Conservation (phyloP, 2,329 filamentous ascomycete species). For the Aspergillus sp. region DNA sequence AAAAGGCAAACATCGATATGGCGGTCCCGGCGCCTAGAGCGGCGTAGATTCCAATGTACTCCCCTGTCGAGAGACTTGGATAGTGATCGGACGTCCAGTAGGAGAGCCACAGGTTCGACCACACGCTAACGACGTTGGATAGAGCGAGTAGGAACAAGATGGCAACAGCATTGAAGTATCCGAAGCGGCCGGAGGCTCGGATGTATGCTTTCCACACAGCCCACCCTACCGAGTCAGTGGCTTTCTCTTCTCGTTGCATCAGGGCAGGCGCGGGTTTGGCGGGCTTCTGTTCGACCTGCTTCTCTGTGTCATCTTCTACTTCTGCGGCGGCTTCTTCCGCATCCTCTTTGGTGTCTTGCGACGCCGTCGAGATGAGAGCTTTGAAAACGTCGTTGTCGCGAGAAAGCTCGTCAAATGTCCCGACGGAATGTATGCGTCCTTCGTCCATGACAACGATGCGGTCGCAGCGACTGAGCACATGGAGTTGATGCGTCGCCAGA, state of each 20-base stretch:
- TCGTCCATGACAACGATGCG: conserved; percentile 91
- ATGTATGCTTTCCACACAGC: conserved; percentile 77
- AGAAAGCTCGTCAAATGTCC: conserved; percentile 90
- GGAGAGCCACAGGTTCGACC: conserved; percentile 87
- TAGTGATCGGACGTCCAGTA: conserved; percentile 88
- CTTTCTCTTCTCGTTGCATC: conserved; percentile 56
- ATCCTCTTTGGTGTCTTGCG: conserved; percentile 55
- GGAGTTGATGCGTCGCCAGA: conserved; percentile 90
- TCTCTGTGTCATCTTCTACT: conserved; percentile 5
- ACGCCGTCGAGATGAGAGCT: conserved; percentile 76
- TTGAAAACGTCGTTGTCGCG: conserved; percentile 73
- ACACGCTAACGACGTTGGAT: conserved; percentile 80
- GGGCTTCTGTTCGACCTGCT: background rate
- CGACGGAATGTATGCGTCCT: conserved; percentile 78
- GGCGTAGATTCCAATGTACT: conserved; percentile 71
- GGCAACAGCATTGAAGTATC: conserved; percentile 59
- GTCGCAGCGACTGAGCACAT: conserved; percentile 87
- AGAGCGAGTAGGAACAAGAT: conserved; percentile 66
- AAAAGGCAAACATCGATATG: conserved; percentile 75
- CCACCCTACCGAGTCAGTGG: conserved; percentile 75
- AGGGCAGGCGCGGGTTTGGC: conserved; percentile 28
- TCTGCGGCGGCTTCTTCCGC: conserved; percentile 32
- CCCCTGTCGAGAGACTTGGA: conserved; percentile 58
- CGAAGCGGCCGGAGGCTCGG: conserved; percentile 62
- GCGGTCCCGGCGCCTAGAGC: conserved; percentile 71